Conservation (phyloP, 2,329 filamentous ascomycete genomes). For the Fragosphaeria purpurea region DNA sequence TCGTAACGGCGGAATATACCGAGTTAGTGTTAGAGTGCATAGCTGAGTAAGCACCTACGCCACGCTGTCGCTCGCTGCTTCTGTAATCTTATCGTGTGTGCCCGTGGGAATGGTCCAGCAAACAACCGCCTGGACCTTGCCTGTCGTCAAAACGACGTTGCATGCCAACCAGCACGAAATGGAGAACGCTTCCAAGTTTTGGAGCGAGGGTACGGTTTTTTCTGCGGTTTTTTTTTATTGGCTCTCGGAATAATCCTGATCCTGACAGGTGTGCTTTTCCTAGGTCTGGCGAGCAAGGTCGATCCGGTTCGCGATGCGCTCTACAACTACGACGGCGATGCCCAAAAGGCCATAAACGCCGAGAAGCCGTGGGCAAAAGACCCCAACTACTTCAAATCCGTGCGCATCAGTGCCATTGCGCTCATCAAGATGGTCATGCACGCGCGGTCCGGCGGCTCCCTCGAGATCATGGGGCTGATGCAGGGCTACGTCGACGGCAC, state of each 20-base stretch:
- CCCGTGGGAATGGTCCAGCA: no score
- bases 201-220: constrained; percentile 37
- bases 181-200: constrained; percentile 49
- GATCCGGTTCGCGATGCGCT: constrained; percentile 84
- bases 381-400: constrained; percentile 81
- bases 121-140: no score
- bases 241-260: neutral
- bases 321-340: constrained; percentile 66
- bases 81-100: no score
- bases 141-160: no score
- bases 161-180: constrained; percentile 21
- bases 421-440: constrained; percentile 99
- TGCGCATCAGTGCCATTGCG: constrained; percentile 87
- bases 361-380: constrained; percentile 67
- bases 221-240: no score
- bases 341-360: constrained; percentile 56
- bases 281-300: constrained; percentile 84
- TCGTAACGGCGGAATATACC: no score
- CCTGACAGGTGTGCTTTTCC: neutral
- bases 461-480: constrained; percentile 98
- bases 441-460: constrained; percentile 80
- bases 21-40: no score
- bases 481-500: constrained; percentile 83
- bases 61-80: no score
- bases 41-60: no score